These are phyloP conservation scores for Plantago coronopus DNA, from an alignment of 305 asterid species.

Conservation along the genomic window DNA sequence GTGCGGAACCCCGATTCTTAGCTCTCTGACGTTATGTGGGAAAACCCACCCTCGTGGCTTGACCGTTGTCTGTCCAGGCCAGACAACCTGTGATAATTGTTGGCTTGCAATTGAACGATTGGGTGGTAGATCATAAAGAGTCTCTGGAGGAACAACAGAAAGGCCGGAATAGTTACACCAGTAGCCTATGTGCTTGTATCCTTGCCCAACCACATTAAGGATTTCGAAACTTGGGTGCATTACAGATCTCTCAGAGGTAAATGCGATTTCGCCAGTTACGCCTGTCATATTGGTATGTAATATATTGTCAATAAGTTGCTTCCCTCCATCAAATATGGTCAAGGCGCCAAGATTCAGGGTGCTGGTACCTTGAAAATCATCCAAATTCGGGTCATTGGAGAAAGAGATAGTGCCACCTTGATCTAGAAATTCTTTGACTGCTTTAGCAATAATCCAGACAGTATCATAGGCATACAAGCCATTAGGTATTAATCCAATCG, in stretches of 20 bases:
- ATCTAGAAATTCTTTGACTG: conserved; percentile 35
- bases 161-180: conserved; percentile 64
- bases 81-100: conserved; percentile 33
- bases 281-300: conserved; percentile 41
- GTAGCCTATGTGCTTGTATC: conserved; percentile 41
- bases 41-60: conserved; percentile 84
- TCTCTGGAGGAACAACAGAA: conserved; percentile 48
- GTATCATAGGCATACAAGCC: conserved; percentile 58
- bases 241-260: conserved; percentile 39
- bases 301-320: conserved; percentile 28
- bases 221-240: conserved; percentile 50
- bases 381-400: conserved; percentile 25
- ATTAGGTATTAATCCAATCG: conserved; percentile 33
- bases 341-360: conserved; percentile 24
- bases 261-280: conserved; percentile 39
- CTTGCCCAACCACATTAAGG: conserved; percentile 53
- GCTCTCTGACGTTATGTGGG: conserved; percentile 48
- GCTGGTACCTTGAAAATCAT: conserved; percentile 15
- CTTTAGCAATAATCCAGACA: conserved; percentile 54
- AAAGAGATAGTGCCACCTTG: conserved; percentile 40
- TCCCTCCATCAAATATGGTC: conserved; percentile 42
- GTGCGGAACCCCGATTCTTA: conserved; percentile 59
- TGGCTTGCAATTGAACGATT: conserved; percentile 40
- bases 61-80: conserved; percentile 56
- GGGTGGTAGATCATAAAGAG: conserved; percentile 26